These are phyloP conservation scores for Auricularia heimuer DNA, from an alignment of 768 basidiomycete genomes.

Conservation along the genomic window DNA sequence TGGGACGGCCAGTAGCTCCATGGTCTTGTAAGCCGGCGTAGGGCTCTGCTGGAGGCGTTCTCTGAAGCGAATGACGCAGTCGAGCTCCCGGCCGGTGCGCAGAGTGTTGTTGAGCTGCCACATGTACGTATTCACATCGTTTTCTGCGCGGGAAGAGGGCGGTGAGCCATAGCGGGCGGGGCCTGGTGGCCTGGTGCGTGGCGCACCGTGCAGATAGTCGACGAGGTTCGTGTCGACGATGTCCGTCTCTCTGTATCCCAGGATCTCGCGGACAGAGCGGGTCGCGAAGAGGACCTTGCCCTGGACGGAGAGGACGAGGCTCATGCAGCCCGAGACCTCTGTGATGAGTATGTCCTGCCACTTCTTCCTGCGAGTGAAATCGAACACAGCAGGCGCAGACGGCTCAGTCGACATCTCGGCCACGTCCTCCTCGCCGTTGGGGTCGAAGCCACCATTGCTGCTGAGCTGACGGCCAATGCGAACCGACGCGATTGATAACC, in stretches of 20 bases:
- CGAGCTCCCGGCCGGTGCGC: not conserved
- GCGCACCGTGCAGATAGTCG: conserved; percentile 53
- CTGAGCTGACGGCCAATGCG: no score
- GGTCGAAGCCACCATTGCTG: no score
- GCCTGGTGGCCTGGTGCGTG: not conserved
- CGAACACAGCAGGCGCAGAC: conserved; percentile 31
- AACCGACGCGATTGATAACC: no score
- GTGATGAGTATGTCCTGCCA: conserved; percentile 76
- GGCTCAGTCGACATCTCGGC: no score
- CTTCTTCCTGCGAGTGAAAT: conserved; percentile 79
- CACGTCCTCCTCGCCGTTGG: no score
- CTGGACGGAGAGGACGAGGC: conserved; percentile 54
- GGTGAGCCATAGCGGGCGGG: not conserved
- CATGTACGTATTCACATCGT: not conserved
- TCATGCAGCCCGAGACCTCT: conserved; percentile 40
- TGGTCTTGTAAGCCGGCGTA: not conserved
- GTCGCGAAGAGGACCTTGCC: conserved; percentile 60
- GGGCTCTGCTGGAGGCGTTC: not conserved
- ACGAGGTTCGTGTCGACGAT: conserved; percentile 57
- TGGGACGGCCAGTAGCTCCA: conserved; percentile 2
- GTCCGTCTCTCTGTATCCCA: conserved; percentile 71
- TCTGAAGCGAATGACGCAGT: not conserved
- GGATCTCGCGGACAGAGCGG: conserved; percentile 53
- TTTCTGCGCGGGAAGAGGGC: not conserved
- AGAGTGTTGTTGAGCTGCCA: not conserved